Evolutionary conservation across 495 filamentous ascomycete species (phyloP).

Genomic region (Tuber melanosporum): DNA sequence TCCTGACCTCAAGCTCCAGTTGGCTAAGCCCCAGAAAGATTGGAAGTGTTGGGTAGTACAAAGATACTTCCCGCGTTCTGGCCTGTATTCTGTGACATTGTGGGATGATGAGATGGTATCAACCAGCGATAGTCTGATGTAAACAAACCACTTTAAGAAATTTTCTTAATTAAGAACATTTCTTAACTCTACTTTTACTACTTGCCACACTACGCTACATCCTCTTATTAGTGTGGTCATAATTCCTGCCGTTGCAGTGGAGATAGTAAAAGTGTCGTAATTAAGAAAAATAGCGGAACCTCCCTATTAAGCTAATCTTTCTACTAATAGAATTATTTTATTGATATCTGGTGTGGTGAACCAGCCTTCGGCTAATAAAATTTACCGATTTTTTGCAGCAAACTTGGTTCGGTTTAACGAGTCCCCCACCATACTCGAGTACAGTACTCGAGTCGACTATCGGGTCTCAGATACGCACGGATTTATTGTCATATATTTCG

Average conservation of each 20-base stretch:
- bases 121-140: not conserved
- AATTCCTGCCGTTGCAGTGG: not conserved
- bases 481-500: no score
- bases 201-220: not conserved
- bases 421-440: no score
- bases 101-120: not conserved
- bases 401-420: no score
- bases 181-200: not conserved
- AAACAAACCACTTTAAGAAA: not conserved
- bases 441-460: no score
- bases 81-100: not conserved
- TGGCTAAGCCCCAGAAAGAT: not conserved
- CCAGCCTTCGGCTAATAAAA: no score
- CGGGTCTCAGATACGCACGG: no score
- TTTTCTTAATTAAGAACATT: not conserved
- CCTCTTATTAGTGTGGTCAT: not conserved
- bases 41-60: no score
- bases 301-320: no score
- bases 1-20: not conserved
- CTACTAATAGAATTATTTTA: no score
- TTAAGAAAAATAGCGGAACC: slow-evolving; percentile 49
- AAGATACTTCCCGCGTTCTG: not conserved
- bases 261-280: not conserved
- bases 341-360: no score
- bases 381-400: no score